These are phyloP conservation scores for Aspergillus haitiensis DNA, from an alignment of 495 filamentous ascomycete genomes.

Conservation along the genomic window DNA sequence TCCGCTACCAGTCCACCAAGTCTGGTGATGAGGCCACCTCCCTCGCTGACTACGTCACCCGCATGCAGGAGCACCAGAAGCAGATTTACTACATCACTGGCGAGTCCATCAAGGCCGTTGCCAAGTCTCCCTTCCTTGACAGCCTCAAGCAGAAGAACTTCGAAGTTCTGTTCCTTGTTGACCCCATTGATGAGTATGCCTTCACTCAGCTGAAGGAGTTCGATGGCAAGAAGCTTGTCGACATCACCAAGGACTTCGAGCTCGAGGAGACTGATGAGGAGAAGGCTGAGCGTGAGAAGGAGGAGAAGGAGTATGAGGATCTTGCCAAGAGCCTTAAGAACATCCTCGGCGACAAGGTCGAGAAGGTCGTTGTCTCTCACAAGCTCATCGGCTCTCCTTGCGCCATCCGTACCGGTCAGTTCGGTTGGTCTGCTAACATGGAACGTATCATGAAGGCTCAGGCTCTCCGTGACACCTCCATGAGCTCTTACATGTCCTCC, in stretches of 20 bases:
- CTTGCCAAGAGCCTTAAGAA: slow-evolving; percentile 98
- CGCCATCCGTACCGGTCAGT: slow-evolving; percentile 99
- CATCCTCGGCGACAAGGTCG: slow-evolving; percentile 97
- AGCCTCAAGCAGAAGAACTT: slow-evolving; percentile 99
- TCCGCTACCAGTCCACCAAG: slow-evolving; percentile 98
- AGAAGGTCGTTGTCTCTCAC: slow-evolving; percentile 99
- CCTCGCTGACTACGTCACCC: slow-evolving; percentile 92
- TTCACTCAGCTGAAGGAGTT: slow-evolving; percentile 99
- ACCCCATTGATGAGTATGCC: slow-evolving; percentile 99
- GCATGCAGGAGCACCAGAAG: slow-evolving; percentile 99
- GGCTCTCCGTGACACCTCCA: slow-evolving; percentile 98
- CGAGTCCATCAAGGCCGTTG: slow-evolving; percentile 97
- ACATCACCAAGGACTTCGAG: slow-evolving; percentile 99
- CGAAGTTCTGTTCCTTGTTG: slow-evolving; percentile 98
- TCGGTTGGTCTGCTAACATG: slow-evolving; percentile 99
- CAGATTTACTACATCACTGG: slow-evolving; percentile 99
- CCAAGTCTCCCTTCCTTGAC: slow-evolving; percentile 98
- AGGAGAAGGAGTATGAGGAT: slow-evolving; percentile 96
- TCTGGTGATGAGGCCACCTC: slow-evolving; percentile 95
- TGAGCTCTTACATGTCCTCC: slow-evolving; percentile 99
- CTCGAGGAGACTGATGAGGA: slow-evolving; percentile 99
- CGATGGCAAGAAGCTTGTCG: slow-evolving; percentile 99
- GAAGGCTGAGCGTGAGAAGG: slow-evolving; percentile 92
- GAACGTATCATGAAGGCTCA: slow-evolving; percentile 99
- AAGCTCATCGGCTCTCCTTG: slow-evolving; percentile 95